Evolutionary conservation across 176 grass and related monocot species (phyloP), one percentile per base, ranked within the genome.

Genomic region (Ananas comosus): DNA sequence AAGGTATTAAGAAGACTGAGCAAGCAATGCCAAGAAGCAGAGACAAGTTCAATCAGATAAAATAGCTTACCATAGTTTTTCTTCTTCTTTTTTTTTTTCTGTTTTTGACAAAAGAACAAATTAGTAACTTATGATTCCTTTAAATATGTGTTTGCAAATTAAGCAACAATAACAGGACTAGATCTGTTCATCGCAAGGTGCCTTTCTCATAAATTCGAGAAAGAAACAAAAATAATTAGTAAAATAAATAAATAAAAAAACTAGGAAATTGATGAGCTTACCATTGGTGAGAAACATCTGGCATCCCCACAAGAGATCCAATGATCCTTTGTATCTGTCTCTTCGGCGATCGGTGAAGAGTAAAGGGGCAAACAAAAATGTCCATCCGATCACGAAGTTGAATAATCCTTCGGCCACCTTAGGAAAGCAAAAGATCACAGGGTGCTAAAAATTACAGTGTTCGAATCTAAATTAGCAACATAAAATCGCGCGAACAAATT

Each of bases 271-370:
- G n/a, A 13, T 51, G 48, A 64, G 74, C 81, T 69, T 96, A 96
- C 93, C 87, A n/a, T 96, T 96, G 54, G 93, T 96, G 74, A 96
- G 93, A 75, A 96, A 96, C 93, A 96, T 92, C 79, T 96, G 93
- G 72, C 65, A 83, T 33, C 86, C 74, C 93, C 93, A 96, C 76
- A 92, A 72, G 68, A 96, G 4, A 12, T 92, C 93, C 47, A 96
- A 53, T 5, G 93, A 92, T 58, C 93, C 93, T 64, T 85, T 83
- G 68, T 72, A 96, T 63, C 74, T 80, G 58, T 90, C 88, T 83
- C 88, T 87, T 28, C 70, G 81, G 58, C 11, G 71, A 85, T 96
- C 92, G 0, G 83, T 90, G 76, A 68, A 92, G 53, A 96, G 81
- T 17, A 92, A 78, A 11, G 88, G 93, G 0, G 93, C 93, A 66